Base-by-base conservation (phyloP, 805 yeast species). In the Wickerhamomyces bovis region DNA sequence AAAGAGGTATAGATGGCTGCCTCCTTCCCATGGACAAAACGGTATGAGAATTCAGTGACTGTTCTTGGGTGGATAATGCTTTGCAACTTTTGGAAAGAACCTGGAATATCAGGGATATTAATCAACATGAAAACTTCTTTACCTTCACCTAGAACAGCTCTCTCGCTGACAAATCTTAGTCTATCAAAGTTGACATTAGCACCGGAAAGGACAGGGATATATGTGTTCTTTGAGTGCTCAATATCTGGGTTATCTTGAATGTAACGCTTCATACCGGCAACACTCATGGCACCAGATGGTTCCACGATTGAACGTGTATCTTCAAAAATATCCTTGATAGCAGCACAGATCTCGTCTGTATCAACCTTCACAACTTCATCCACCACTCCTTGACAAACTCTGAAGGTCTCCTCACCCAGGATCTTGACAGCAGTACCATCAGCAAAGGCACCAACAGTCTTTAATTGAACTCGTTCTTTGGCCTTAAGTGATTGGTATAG, bases 101-200 rank as follows among this genome's bases (percentile, higher is more conserved):
- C 99, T 18, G 97, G 96, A 40, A 72, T 68, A 65, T 94, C 99
- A 21, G 98, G 97, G 53, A 94, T 89, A 39, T 89, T 83, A 16
- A 90, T 89, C 41, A 86, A 79, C 74, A 94, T 73, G 59, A 95
- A 92, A 7, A 89, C 96, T 70, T 94, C 99, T 56, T 84, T 87
- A 46, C 98, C 99, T 65, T 92, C 98, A 69, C 99, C 99, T n/a
- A 94, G 75, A 44, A 88, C 95, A 13, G 99, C 97, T 67, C 99
- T 83, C 67, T 94, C 99, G 48, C 96, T 80, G 19, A 94, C 97
- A 66, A 94, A 94, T 64, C 99, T 77, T 58, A 94, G 74, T 58
- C 99, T 78, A 67, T 92, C 99, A 63, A 94, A 94, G 70, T 95
- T 92, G 96, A 94, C 90, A 68, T 94, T 94, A 31, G 99, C 99